Conservation (phyloP, 192 early-diverging fungal genomes). For the Coemansia guatemalensis region DNA sequence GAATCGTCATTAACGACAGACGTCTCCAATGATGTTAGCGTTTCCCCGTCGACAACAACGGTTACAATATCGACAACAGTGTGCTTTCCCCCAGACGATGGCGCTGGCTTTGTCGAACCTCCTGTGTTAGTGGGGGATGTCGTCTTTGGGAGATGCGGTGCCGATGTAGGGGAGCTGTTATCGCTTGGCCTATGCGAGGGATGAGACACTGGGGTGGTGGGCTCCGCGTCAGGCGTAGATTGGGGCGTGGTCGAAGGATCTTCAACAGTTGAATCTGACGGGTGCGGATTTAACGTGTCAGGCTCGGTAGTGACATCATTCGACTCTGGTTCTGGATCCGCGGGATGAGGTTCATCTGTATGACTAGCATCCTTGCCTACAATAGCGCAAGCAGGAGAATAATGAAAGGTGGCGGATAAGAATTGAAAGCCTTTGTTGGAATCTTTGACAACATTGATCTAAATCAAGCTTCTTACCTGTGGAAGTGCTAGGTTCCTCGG, state of each 20-base stretch:
- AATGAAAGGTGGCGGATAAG: no score
- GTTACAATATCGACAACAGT: slow-evolving; percentile 39
- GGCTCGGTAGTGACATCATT: no score
- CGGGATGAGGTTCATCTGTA: no score
- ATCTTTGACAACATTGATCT: no score
- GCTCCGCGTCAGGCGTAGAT: neutral
- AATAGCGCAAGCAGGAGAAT: no score
- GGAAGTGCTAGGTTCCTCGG: no score
- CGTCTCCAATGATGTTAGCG: slow-evolving; percentile 25
- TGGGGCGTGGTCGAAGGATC: neutral
- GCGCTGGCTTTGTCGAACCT: neutral
- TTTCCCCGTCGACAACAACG: slow-evolving; percentile 35
- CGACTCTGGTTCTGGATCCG: no score
- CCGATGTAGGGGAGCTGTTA: neutral
- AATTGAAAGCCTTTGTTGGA: no score
- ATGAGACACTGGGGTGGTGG: neutral
- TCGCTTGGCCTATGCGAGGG: slow-evolving; percentile 2
- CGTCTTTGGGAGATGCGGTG: neutral
- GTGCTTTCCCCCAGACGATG: slow-evolving; percentile 14
- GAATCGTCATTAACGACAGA: slow-evolving; percentile 17
- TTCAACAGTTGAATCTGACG: no score
- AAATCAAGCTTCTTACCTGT: no score
- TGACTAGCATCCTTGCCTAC: no score
- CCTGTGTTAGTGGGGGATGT: neutral
- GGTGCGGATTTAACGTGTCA: no score